Evolutionary conservation across 108 stramenopile species (phyloP), one percentile per base, ranked within the genome.

Genomic region (Cyclotella distinguenda): DNA sequence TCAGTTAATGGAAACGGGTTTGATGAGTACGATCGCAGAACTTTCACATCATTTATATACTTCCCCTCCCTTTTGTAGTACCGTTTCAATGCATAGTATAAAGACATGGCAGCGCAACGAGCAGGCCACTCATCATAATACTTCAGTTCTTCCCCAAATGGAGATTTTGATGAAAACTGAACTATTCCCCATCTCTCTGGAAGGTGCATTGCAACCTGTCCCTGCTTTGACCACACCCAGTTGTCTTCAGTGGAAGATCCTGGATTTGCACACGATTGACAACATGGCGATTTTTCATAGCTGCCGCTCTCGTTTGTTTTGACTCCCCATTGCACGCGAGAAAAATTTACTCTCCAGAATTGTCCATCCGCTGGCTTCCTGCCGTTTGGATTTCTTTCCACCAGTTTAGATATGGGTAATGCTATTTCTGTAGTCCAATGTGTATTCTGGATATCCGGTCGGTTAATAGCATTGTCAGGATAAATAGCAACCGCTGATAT

Each of bases 81-180:
- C 3, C 36, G 59, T 39, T 75, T 70, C 65, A 86, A 81, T n/a
- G 92, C 87, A 59, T 90, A 90, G 50, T 90, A 94, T 9, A 94
- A 39, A 53, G 87, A 81, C 89, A 94, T 94, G 11, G 89, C 89
- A 5, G 89, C 87, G 47, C 90, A 68, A 26, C 86, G 62, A 23
- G 55, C 59, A 15, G 86, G 85, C 92, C 92, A 94, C 28, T 77
- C 67, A 19, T 63, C 67, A 16, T 69, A 77, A 36, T 77, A 64
- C 35, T 16, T 19, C 48, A 45, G 25, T 31, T 58, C 26, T 13
- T 49, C 62, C 45, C 59, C 38, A 0, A 62, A 33, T 1, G 81
- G 73, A 60, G 78, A 71, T 35, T 65, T 66, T n/a, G 68, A 54
- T 26, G 42, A 45, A 42, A 72, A 64, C 38, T 70, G 70, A 22